Conservation (phyloP, 2,329 filamentous ascomycete genomes). For the Colletotrichum phormii region DNA sequence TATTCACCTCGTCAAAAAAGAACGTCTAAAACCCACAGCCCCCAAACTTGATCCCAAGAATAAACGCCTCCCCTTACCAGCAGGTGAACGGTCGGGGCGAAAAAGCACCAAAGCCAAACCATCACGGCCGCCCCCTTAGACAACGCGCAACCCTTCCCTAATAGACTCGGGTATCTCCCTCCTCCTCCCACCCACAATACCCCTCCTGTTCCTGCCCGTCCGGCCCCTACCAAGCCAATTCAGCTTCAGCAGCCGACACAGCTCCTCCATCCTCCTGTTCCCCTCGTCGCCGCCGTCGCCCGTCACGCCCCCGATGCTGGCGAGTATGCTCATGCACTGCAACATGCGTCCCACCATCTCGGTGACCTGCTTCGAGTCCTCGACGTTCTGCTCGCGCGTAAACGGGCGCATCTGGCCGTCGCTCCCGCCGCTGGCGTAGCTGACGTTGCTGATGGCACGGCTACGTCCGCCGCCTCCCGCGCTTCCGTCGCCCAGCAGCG, state of each 20-base stretch:
- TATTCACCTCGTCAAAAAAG: background rate
- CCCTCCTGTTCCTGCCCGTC: slow-evolving; percentile 88
- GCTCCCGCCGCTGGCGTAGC: slow-evolving; percentile 67
- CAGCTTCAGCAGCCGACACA: slow-evolving; percentile 90
- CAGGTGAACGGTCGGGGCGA: background rate
- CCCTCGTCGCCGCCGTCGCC: slow-evolving; percentile 73
- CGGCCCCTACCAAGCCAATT: slow-evolving; percentile 95
- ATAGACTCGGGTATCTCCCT: slow-evolving; percentile 49
- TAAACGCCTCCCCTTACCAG: background rate
- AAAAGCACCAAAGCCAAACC: background rate
- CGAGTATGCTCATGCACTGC: slow-evolving; percentile 93
- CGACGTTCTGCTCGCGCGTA: slow-evolving; percentile 70
- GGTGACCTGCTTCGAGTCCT: slow-evolving; percentile 83
- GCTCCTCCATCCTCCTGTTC: slow-evolving; percentile 82
- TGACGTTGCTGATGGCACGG: slow-evolving; percentile 89
- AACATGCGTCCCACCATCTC: slow-evolving; percentile 96
- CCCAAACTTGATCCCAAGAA: slow-evolving; percentile 20
- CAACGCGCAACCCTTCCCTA: slow-evolving; percentile 53
- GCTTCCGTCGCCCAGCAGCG: slow-evolving; percentile 77
- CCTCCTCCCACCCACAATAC: slow-evolving; percentile 80
- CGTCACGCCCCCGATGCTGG: slow-evolving; percentile 64
- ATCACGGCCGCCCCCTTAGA: slow-evolving; percentile 38
- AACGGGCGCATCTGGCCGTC: slow-evolving; percentile 62
- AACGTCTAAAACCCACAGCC: background rate
- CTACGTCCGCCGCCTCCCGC: slow-evolving; percentile 70